Evolutionary conservation across 495 filamentous ascomycete genomes (phyloP).

Genomic region (Melanomma pulvis-pyrius): DNA sequence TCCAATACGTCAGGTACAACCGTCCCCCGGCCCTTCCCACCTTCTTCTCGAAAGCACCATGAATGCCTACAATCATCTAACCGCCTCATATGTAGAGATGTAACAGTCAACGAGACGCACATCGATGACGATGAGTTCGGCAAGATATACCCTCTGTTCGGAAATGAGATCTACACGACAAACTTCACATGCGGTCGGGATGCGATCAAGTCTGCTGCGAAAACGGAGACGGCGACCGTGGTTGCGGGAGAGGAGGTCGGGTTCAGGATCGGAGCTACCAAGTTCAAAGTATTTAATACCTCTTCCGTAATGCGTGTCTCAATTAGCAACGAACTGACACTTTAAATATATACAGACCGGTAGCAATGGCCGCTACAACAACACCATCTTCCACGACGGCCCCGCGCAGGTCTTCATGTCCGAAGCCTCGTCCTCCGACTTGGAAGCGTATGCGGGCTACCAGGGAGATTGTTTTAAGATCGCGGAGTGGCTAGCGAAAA

Average conservation of each 20-base stretch:
- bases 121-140: no score
- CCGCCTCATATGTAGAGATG: no score
- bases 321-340: background rate
- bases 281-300: no score
- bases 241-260: conserved; percentile 8
- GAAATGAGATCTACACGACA: conserved; percentile 2
- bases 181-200: conserved; percentile 11
- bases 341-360: background rate
- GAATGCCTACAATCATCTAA: no score
- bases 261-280: background rate
- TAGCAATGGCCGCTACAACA: background rate
- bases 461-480: conserved; percentile 16
- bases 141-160: no score
- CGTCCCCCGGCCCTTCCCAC: no score
- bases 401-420: background rate
- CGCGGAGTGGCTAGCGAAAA: background rate
- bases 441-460: background rate
- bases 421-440: background rate
- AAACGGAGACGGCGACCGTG: conserved; percentile 11
- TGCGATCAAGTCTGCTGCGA: background rate
- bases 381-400: background rate
- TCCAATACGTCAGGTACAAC: no score
- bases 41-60: no score
- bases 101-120: no score
- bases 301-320: no score